Base-by-base conservation (phyloP, 78 protist species). In the Dictyostelium capitatum region DNA sequence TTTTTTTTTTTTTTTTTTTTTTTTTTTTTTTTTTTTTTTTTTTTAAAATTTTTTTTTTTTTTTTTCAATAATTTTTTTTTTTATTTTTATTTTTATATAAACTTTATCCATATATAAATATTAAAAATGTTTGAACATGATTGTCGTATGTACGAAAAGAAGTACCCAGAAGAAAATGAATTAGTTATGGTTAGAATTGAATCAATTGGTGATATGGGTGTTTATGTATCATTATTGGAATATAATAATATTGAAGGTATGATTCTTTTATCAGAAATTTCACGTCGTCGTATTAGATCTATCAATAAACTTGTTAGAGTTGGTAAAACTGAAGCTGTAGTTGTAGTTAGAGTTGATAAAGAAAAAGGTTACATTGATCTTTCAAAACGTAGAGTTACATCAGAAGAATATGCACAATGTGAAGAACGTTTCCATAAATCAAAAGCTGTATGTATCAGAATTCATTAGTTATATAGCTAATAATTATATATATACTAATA, bases 311-410 rank as follows among this genome's bases (percentile, higher is more conserved):
- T 98, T 41, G 95, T 98, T 54, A 97, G 98, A 48, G 99, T 97
- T 11, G 99, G 98, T 20, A 67, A 96, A 28, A 62, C 72, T n/a
- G 99, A 98, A 92, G 98, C 95, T 12, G 99, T 97, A 50, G 95
- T 95, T 17, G 99, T 99, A 0, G 93, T 99, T 56, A 97, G 99
- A 43, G 99, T 99, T 56, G 99, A 99, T 89, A 46, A 92, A 81
- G 99, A 98, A 41, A 98, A 99, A 90, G 99, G 98, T 14, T 99
- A 98, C 90, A 98, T 99, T 56, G 99, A 99, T 93, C 78, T 99
- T 6, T 98, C 99, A 25, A 99, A 98, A 95, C 83, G 98, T 28
- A 93, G 98, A 37, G 99, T 99, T 30, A 79, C 96, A 10, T 91
- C 96, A 14, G 98, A 98, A 69, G 99, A 98, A 19, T 90, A 96